phyloP scores from a whole-genome alignment of 2,329 filamentous ascomycete species.

The Xylariaceae sp. region DNA sequence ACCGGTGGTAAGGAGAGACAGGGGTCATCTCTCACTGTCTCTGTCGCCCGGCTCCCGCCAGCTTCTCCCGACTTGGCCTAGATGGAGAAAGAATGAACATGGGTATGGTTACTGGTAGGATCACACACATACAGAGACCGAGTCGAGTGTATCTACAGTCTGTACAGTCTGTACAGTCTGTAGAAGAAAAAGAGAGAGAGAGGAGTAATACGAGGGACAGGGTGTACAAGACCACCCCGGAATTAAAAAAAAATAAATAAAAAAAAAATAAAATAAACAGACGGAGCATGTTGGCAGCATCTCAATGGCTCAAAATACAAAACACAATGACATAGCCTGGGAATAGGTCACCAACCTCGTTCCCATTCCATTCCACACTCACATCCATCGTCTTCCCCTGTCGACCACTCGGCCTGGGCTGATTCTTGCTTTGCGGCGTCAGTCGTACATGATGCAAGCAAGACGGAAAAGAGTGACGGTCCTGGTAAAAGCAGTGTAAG shows the following conservation, averaged over 20 bases:
- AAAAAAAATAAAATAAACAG: neutral
- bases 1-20: conserved; percentile 9
- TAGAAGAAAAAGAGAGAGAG: neutral
- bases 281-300: neutral
- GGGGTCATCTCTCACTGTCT: neutral
- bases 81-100: conserved; percentile 4
- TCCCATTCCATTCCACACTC: no score
- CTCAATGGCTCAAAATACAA: neutral
- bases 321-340: no score
- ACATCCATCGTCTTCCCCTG: no score
- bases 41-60: neutral
- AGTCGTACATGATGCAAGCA: no score
- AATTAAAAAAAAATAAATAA: neutral
- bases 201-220: conserved; percentile 18
- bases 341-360: no score
- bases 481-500: no score
- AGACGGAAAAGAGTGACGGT: no score
- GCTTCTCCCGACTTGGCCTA: neutral
- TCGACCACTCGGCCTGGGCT: no score
- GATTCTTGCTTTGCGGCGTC: no score
- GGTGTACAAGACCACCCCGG: conserved; percentile 5
- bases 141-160: no score
- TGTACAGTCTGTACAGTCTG: no score
- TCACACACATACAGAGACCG: no score
- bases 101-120: neutral